Base-by-base conservation (phyloP, 306 rosid species). In the Styphnolobium japonicum region DNA sequence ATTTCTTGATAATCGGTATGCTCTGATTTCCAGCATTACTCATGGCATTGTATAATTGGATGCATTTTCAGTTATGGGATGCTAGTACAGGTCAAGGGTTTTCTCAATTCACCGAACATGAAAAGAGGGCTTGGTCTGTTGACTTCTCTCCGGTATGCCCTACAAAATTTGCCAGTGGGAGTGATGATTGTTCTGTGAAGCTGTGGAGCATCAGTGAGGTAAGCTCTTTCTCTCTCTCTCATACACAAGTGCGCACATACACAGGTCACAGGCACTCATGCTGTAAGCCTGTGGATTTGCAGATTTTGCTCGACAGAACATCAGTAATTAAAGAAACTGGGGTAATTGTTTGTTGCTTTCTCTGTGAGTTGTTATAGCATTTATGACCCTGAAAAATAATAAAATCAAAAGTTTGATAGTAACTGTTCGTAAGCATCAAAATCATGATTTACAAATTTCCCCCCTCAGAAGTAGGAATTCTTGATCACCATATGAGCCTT, bases 181-280 rank as follows among this genome's bases (percentile, higher is more conserved):
- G 96, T 85, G 96, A 93, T 84, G 96, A 93, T 73, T 87, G 90
- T 86, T 56, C 87, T 42, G 96, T 93, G 64, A 91, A 93, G 83
- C 80, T 93, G 78, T 91, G 98, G 98, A 89, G 85, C 68, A 89
- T 91, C 65, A 91, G 58, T 25, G 94, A 93, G 91, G 98, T 79
- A 85, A 82, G 87, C 71, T 16, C 31, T 39, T 73, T 29, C 75
- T 83, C 63, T 75, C 85, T 80, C 76, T 76, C 45, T 65, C 55
- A 0, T 70, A n/a, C n/a, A n/a, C n/a, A n/a, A 4, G 66, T 51
- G 12, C 29, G 23, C 25, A 22, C 52, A 19, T 8, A 65, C 46
- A 53, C 10, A 22, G 12, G 1, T 10, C 45, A 33, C 23, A 2
- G 69, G 22, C 53, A 34, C 22, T 19, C n/a, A 1, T 45, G 51